These are phyloP conservation scores for Solanum hybrid DNA, from an alignment of 305 asterid species.

Conservation along the genomic window DNA sequence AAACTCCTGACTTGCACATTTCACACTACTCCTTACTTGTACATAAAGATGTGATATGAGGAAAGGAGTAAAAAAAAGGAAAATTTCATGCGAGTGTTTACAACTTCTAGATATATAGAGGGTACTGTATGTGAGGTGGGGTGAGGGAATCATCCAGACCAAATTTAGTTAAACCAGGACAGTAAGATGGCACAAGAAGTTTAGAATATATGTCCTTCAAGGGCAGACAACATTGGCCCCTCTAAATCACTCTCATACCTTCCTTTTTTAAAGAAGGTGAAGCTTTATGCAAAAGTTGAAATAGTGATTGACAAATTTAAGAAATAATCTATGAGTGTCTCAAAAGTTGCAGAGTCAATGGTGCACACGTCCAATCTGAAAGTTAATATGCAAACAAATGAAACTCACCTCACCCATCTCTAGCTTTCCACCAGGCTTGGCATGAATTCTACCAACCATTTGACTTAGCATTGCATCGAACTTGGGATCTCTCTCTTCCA, in stretches of 20 bases:
- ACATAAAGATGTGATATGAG: background rate
- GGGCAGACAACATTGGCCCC: background rate
- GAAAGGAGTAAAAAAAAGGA: background rate
- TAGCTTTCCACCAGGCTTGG: slow-evolving; percentile 81
- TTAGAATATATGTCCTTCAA: background rate
- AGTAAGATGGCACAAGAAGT: background rate
- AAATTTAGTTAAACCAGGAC: background rate
- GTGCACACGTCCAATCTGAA: background rate
- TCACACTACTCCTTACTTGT: background rate
- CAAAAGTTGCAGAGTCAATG: background rate
- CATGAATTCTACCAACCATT: slow-evolving; percentile 75
- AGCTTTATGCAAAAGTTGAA: background rate
- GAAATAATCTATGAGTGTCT: background rate
- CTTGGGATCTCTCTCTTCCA: slow-evolving; percentile 66
- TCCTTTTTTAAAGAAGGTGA: background rate
- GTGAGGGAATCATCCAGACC: background rate
- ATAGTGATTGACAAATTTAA: background rate
- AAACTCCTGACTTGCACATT: background rate
- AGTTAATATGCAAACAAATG: background rate
- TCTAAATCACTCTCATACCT: background rate
- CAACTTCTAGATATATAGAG: background rate
- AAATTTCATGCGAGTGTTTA: background rate
- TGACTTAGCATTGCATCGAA: slow-evolving; percentile 74
- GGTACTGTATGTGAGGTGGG: background rate
- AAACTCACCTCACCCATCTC: slow-evolving; percentile 94